A percentile compares a stretch with the other conserved stretches of the same genome.
These are phyloP conservation scores for Yamadazyma spencermartinsiae DNA, from an alignment of 1,139 yeast species.

Conservation along the genomic window DNA sequence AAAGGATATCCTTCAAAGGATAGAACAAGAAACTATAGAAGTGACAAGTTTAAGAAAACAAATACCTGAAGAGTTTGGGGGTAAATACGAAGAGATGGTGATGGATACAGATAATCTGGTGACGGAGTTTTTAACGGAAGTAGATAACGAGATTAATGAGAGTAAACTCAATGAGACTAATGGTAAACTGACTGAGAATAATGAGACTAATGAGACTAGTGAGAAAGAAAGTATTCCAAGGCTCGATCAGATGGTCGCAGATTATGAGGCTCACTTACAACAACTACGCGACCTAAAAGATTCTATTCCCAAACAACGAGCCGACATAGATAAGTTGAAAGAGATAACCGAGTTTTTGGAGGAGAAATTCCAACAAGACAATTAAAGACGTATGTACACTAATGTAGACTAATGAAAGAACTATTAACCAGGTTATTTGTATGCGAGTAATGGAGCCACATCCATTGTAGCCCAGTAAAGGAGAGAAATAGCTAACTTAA, in stretches of 20 bases:
- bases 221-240: slow-evolving; percentile 4
- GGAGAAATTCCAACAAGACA: slow-evolving; percentile 17
- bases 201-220: slow-evolving; percentile 3
- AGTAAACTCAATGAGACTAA: neutral
- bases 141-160: slow-evolving; percentile 7
- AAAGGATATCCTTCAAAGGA: slow-evolving; percentile 50
- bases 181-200: slow-evolving; percentile 3
- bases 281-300: slow-evolving; percentile 24
- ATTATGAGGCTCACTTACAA: slow-evolving; percentile 26
- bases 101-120: slow-evolving; percentile 33
- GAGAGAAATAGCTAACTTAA: too few species aligned
- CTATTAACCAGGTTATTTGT: too few species aligned
- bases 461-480: too few species aligned
- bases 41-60: slow-evolving; percentile 52
- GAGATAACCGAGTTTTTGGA: slow-evolving; percentile 36
- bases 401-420: too few species aligned
- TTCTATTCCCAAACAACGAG: slow-evolving; percentile 31
- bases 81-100: slow-evolving; percentile 30
- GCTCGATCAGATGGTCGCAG: slow-evolving; percentile 22
- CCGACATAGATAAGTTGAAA: slow-evolving; percentile 31
- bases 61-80: slow-evolving; percentile 43
- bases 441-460: too few species aligned
- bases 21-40: slow-evolving; percentile 58
- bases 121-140: slow-evolving; percentile 22
- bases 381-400: too few species aligned